Evolutionary conservation across 129 eudicot species (phyloP).

Genomic region (Pseudognaphalium luteoalbum): DNA sequence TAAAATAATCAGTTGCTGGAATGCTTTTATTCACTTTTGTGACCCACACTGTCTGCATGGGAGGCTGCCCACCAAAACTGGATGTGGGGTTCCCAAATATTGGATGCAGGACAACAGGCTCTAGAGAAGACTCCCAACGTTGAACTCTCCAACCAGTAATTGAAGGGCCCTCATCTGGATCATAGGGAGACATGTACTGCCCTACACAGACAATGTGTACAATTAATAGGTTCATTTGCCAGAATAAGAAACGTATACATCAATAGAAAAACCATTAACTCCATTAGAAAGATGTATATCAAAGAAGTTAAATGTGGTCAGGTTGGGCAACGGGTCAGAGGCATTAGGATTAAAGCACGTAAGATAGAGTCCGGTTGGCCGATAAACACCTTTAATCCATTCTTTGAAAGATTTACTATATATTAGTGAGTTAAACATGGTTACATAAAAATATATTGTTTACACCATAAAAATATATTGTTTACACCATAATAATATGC

Average conservation of each 20-base stretch:
- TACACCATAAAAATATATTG: neutral
- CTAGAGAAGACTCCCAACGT: conserved; percentile 95
- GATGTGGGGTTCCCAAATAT: conserved; percentile 91
- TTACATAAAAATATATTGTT: neutral
- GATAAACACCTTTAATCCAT: neutral
- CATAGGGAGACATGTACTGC: conserved; percentile 99
- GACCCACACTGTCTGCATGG: conserved; percentile 98
- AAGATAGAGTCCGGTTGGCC: neutral
- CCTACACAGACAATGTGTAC: conserved; percentile 48
- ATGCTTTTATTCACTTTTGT: conserved; percentile 90
- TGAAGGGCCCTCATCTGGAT: conserved; percentile 98
- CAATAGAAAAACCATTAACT: conserved; percentile 1
- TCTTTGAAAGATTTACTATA: neutral
- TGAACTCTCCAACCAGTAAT: conserved; percentile 99
- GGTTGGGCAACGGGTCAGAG: neutral
- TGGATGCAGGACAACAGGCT: conserved; percentile 94
- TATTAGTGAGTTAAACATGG: neutral
- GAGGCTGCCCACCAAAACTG: conserved; percentile 82
- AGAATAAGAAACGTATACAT: conserved; percentile 10
- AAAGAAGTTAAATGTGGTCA: neutral
- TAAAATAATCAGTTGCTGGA: conserved; percentile 69
- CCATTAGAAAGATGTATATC: neutral
- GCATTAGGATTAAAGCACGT: neutral
- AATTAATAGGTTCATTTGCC: neutral
- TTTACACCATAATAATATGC: neutral